These are phyloP conservation scores for Trichoderma asperelloides DNA, from an alignment of 495 filamentous ascomycete genomes.

Conservation along the genomic window DNA sequence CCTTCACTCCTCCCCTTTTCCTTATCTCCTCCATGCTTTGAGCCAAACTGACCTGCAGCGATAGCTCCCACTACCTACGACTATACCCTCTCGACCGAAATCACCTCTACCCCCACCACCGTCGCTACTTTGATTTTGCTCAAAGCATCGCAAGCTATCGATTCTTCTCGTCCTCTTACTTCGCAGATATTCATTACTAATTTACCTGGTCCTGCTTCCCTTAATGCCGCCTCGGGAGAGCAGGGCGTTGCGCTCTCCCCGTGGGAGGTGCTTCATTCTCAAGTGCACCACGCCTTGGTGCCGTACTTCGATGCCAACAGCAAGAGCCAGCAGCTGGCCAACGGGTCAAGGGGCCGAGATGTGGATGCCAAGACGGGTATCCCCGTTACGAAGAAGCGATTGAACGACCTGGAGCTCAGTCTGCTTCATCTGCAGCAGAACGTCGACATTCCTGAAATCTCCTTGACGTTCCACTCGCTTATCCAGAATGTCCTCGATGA, in stretches of 20 bases:
- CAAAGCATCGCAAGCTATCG: slow-evolving; percentile 80
- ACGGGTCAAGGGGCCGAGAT: slow-evolving; percentile 61
- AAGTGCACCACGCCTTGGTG: slow-evolving; percentile 77
- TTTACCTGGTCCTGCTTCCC: slow-evolving; percentile 65
- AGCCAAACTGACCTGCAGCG: neutral
- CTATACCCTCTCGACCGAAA: slow-evolving; percentile 72
- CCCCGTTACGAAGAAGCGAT: slow-evolving; percentile 90
- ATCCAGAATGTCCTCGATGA: slow-evolving; percentile 76
- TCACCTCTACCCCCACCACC: slow-evolving; percentile 68
- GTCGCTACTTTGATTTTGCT: slow-evolving; percentile 79
- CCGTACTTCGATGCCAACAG: slow-evolving; percentile 95
- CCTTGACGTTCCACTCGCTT: slow-evolving; percentile 74
- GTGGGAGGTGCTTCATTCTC: slow-evolving; percentile 79
- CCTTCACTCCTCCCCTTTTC: neutral
- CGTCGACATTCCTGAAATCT: slow-evolving; percentile 89
- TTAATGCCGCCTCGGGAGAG: slow-evolving; percentile 52
- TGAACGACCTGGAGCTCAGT: slow-evolving; percentile 85
- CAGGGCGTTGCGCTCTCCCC: slow-evolving; percentile 69
- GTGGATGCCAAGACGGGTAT: slow-evolving; percentile 88
- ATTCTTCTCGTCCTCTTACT: slow-evolving; percentile 65
- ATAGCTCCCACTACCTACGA: slow-evolving; percentile 39
- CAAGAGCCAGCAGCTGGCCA: slow-evolving; percentile 63
- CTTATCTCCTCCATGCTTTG: neutral
- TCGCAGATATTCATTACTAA: slow-evolving; percentile 88
- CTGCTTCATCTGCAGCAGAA: slow-evolving; percentile 91